Conservation (phyloP, 257 asterid species). For the Lycium ferocissimum region DNA sequence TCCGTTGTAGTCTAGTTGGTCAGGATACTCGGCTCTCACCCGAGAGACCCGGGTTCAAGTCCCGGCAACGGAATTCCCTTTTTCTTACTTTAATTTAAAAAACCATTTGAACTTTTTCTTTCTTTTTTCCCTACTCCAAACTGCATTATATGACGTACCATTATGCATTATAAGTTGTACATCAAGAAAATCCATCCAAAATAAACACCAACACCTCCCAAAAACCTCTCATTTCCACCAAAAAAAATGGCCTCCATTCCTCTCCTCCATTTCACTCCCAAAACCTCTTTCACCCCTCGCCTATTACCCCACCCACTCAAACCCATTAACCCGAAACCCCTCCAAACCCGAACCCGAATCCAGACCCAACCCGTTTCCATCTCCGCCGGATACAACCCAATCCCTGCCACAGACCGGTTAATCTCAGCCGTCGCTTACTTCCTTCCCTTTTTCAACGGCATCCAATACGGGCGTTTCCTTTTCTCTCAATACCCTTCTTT, state of each 20-base stretch:
- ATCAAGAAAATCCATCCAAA: neutral
- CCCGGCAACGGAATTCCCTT: slow-evolving; percentile 66
- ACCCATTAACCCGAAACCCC: slow-evolving; percentile 24
- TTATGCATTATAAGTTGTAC: neutral
- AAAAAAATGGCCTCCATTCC: slow-evolving; percentile 62
- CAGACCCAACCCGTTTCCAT: slow-evolving; percentile 29
- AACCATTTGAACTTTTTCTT: no score
- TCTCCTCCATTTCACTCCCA: slow-evolving; percentile 61
- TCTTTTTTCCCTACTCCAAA: no score
- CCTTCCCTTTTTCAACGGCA: slow-evolving; percentile 88
- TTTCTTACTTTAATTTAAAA: no score
- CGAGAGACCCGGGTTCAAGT: slow-evolving; percentile 96
- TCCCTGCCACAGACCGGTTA: slow-evolving; percentile 87
- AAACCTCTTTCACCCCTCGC: neutral
- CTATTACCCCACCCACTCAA: slow-evolving; percentile 44
- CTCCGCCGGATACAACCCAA: slow-evolving; percentile 54
- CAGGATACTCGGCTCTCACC: slow-evolving; percentile 99
- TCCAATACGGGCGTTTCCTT: slow-evolving; percentile 89
- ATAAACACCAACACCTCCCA: neutral
- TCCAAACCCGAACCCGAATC: slow-evolving; percentile 33
- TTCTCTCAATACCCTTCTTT: slow-evolving; percentile 72
- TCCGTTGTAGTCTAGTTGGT: slow-evolving; percentile 99
- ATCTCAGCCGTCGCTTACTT: slow-evolving; percentile 89
- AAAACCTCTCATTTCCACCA: neutral
- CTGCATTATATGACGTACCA: neutral